These are phyloP conservation scores for Pythium insidiosum DNA, from an alignment of 352 stramenopile genomes.

Conservation along the genomic window DNA sequence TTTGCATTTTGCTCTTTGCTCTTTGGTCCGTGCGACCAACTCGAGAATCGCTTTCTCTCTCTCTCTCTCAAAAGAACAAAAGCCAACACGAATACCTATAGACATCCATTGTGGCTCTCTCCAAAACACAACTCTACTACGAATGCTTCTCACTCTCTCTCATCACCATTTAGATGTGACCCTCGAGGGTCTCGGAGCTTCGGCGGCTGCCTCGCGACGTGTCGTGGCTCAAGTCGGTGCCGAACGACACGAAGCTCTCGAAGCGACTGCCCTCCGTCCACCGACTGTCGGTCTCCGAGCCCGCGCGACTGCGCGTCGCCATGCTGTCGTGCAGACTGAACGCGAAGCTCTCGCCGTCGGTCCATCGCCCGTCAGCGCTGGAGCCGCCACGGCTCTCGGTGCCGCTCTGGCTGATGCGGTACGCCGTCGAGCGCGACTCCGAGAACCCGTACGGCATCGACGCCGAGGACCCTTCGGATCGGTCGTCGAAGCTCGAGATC, in stretches of 20 bases:
- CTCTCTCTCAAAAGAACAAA: no score
- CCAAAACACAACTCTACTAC: not conserved
- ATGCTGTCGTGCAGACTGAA: no score
- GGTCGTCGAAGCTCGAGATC: not conserved
- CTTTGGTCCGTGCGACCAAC: no score
- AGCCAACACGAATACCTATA: no score
- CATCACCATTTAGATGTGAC: conserved; percentile 12
- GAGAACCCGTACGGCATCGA: conserved; percentile 4
- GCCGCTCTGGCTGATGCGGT: conserved; percentile 4
- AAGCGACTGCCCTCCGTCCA: not conserved
- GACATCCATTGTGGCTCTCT: not conserved
- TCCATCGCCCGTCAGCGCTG: not conserved
- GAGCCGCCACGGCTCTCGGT: not conserved
- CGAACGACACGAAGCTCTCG: conserved; percentile 4
- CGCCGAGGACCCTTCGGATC: not conserved
- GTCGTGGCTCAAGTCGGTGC: conserved; percentile 1
- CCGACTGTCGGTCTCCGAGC: no score
- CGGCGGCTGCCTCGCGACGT: not conserved
- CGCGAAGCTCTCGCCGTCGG: not conserved
- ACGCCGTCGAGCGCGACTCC: conserved; percentile 2
- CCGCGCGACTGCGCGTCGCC: no score
- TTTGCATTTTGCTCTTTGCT: no score
- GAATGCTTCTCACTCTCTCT: no score
- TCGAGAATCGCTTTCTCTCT: no score
- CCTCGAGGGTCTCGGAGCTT: conserved; percentile 6